Conservation (phyloP, 2,329 filamentous ascomycete species). For the Akanthomyces lecanii region DNA sequence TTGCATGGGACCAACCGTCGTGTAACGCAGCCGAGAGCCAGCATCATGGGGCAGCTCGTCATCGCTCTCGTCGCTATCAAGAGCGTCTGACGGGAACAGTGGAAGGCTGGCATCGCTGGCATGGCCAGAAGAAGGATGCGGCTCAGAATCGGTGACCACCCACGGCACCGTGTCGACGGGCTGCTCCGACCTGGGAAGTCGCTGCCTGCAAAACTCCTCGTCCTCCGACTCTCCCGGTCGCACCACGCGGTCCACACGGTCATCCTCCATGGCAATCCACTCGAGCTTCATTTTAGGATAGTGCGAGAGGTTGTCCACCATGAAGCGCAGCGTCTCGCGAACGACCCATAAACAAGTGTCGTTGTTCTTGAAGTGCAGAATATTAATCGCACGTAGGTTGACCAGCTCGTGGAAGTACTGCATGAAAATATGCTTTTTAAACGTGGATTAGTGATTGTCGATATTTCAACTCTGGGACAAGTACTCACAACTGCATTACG, state of each 20-base stretch:
- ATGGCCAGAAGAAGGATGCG: slow-evolving; percentile 10
- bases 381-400: slow-evolving; percentile 52
- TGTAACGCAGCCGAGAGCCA: slow-evolving; percentile 32
- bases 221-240: slow-evolving; percentile 34
- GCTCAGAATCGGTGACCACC: neutral
- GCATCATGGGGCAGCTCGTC: slow-evolving; percentile 31
- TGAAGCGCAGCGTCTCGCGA: slow-evolving; percentile 54
- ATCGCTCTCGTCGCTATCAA: slow-evolving; percentile 33
- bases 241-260: slow-evolving; percentile 46
- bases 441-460: slow-evolving; percentile 7
- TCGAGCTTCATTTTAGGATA: slow-evolving; percentile 53
- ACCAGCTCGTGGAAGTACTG: slow-evolving; percentile 46
- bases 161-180: slow-evolving; percentile 13
- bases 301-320: slow-evolving; percentile 54
- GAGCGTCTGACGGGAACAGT: slow-evolving; percentile 26
- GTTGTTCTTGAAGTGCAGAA: slow-evolving; percentile 50
- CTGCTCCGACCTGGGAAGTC: slow-evolving; percentile 22
- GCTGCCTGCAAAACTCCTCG: slow-evolving; percentile 22
- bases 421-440: slow-evolving; percentile 52
- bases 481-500: slow-evolving; percentile 50
- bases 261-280: slow-evolving; percentile 53
- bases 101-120: slow-evolving; percentile 26
- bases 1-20: slow-evolving; percentile 34
- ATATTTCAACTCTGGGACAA: no score
- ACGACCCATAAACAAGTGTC: slow-evolving; percentile 55